Base-by-base conservation (phyloP, 371 early-diverging fungal genomes). In the Mucor saturninus region DNA sequence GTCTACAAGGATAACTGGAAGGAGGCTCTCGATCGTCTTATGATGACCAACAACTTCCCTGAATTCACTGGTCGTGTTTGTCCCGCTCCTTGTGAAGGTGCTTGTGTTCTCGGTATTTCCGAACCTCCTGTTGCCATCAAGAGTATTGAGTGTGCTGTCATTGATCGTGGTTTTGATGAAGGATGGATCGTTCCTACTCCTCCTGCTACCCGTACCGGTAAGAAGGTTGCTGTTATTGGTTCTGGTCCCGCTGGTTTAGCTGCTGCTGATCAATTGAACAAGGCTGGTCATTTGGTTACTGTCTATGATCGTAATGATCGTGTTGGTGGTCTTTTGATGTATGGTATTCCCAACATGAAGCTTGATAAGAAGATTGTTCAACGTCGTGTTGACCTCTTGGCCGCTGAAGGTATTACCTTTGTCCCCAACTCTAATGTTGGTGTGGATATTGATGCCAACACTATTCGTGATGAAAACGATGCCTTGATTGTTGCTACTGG, bases 341-440 rank as follows among this genome's bases (percentile, higher is more conserved):
- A 98, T 75, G 98, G 98, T 67, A 98, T 98, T 62, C 98, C 98
- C 60, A 97, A 98, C 85, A 98, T 98, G 98, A 98, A 98, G 86
- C 90, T 98, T 31, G 97, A 98, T 80, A 97, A 97, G 87, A 83
- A 83, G 57, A 71, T 95, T 59, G 97, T 98, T 39, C 92, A 94
- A 71, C 88, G 98, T 46, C 93, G 98, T 65, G 79, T 96, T 54
- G 94, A 97, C 62, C 86, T 96, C 65, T 77, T 98, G 80, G 92
- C 89, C 3, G 91, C 89, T 8, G 97, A 98, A 79, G 98, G 98
- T 49, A 85, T 98, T 39, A 77, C 74, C 35, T 97, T 97, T 80
- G 89, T 93, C 26, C 77, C 93, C 54, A 90, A 90, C 71, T 86
- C 92, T 30, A 86, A 96, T 55, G 89, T 98, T 31, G 98, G 98